These are phyloP conservation scores for Coprinellus aureogranulatus DNA, from an alignment of 768 basidiomycete genomes.

Conservation along the genomic window DNA sequence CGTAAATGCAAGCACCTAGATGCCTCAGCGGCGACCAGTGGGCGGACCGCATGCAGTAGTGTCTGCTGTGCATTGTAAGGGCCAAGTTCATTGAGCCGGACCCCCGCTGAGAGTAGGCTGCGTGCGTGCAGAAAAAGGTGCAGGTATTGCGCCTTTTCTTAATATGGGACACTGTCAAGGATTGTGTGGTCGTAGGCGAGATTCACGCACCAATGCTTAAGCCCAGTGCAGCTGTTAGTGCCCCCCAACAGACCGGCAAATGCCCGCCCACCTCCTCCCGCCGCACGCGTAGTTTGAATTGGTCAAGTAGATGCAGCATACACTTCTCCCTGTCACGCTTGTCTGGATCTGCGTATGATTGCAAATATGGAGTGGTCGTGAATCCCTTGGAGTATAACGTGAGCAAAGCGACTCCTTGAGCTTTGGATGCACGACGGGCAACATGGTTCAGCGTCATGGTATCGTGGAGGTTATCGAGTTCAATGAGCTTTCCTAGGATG, in stretches of 20 bases:
- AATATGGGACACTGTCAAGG: conserved; percentile 1
- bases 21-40: conserved; percentile 59
- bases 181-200: not conserved
- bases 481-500: conserved; percentile 42
- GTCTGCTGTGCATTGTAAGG: conserved; percentile 92
- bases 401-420: conserved; percentile 91
- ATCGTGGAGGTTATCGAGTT: conserved; percentile 78
- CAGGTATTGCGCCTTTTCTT: conserved; percentile 84
- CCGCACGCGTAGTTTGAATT: conserved; percentile 67
- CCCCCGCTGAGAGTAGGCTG: conserved; percentile 84
- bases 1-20: conserved; percentile 44
- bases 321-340: conserved; percentile 8
- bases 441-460: conserved; percentile 88
- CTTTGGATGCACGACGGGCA: conserved; percentile 77
- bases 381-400: conserved; percentile 86
- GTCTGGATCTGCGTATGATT: conserved; percentile 19
- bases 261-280: conserved; percentile 72
- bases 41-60: conserved; percentile 68
- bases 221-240: conserved; percentile 74
- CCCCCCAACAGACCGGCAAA: conserved; percentile 88
- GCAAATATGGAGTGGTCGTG: conserved; percentile 47
- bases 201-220: conserved; percentile 58
- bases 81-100: conserved; percentile 87
- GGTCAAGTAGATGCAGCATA: conserved; percentile 51
- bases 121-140: conserved; percentile 93